Percentiles rank a stretch among this genome's conserved stretches.
Conservation (phyloP, 768 basidiomycete species). For the Boletales sp. region DNA sequence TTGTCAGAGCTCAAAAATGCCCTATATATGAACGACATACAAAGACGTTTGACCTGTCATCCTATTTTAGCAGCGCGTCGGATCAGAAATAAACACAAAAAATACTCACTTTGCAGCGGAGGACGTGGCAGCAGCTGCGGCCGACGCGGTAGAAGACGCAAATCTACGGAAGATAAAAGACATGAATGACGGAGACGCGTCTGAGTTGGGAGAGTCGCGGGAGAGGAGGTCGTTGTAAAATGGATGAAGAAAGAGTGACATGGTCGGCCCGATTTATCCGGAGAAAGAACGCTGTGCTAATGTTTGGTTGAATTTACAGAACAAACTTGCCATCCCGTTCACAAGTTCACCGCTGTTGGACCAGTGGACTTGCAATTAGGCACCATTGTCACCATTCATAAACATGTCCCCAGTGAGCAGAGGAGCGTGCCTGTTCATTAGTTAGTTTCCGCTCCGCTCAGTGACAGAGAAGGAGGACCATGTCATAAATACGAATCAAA, state of each 20-base stretch:
- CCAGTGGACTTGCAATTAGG: no score
- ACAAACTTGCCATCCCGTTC: no score
- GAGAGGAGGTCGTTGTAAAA: constrained; percentile 19
- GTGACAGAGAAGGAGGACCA: no score
- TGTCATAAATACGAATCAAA: no score
- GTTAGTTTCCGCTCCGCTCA: no score
- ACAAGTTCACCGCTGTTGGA: no score
- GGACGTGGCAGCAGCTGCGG: constrained; percentile 13
- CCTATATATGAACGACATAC: constrained; percentile 23
- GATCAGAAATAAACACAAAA: background rate
- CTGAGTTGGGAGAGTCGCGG: constrained; percentile 11
- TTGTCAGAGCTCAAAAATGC: background rate
- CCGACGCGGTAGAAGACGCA: constrained; percentile 44
- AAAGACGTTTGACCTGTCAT: constrained; percentile 25
- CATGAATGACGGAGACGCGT: constrained; percentile 34
- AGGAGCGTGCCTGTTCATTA: no score
- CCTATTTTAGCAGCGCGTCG: constrained; percentile 2
- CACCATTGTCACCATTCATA: no score
- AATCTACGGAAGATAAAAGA: constrained; percentile 51
- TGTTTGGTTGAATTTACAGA: no score
- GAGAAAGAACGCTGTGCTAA: no score
- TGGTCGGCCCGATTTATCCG: background rate
- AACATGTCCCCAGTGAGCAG: no score
- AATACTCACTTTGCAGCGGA: constrained; percentile 14
- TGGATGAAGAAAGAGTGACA: constrained; percentile 23